phyloP scores from a whole-genome alignment of 345 rosid genomes.

The Citrus unshiu region DNA sequence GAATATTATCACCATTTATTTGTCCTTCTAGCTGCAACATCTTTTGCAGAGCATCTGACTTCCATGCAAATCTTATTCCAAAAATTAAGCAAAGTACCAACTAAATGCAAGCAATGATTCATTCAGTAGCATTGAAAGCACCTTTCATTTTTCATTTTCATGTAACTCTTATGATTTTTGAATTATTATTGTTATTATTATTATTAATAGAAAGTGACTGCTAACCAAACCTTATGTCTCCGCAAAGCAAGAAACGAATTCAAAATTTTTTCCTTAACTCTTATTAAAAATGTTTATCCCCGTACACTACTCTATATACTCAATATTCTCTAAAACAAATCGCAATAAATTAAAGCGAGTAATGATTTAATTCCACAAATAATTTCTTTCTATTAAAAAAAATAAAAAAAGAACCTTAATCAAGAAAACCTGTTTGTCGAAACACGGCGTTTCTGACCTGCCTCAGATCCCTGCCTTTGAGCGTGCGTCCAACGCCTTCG shows the following conservation, averaged over 20 bases:
- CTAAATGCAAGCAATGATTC: neutral
- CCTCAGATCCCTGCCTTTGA: conserved; percentile 84
- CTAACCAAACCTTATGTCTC: neutral
- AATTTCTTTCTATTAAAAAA: neutral
- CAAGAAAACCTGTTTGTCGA: conserved; percentile 80
- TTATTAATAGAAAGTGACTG: neutral
- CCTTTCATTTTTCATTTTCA: neutral
- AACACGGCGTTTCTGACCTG: conserved; percentile 81
- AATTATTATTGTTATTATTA: too few relatives aligned
- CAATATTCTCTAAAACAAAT: neutral
- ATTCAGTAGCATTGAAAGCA: neutral
- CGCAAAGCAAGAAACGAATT: neutral
- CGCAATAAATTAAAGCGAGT: neutral
- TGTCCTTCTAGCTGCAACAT: neutral
- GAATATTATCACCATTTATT: neutral
- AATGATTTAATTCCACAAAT: neutral
- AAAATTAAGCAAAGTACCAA: neutral
- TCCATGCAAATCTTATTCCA: neutral
- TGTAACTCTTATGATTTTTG: neutral
- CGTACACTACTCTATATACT: neutral
- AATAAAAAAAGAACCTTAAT: conserved; percentile 29
- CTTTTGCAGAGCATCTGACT: neutral
- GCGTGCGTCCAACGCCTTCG: conserved; percentile 86
- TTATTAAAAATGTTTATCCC: neutral
- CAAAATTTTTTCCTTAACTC: neutral